A percentile compares a stretch with the other conserved stretches of the same genome.
Evolutionary conservation across 495 filamentous ascomycete species (phyloP).

Genomic region (Daldinia concentrica): DNA sequence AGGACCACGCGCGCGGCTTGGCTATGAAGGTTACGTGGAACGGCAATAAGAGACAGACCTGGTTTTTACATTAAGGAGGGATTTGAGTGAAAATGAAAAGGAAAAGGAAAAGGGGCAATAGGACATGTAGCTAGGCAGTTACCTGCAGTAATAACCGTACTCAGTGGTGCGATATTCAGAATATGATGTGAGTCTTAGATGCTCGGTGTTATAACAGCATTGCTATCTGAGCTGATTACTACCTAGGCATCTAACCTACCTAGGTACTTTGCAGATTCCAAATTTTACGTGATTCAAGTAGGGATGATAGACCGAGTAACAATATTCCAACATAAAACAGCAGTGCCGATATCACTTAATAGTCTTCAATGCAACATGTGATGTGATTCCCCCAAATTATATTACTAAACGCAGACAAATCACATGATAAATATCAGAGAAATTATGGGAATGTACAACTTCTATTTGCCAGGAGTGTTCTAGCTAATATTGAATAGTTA

Average conservation of each 20-base stretch:
- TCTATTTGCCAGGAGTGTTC: conserved; percentile 6
- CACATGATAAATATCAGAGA: not conserved
- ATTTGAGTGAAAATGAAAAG: not conserved
- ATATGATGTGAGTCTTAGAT: not conserved
- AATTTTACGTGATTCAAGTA: not conserved
- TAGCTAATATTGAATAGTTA: conserved; percentile 1
- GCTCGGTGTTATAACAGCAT: not conserved
- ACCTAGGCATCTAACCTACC: too few species aligned
- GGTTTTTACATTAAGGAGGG: conserved; percentile 50
- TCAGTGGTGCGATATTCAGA: not conserved
- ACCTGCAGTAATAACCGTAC: not conserved
- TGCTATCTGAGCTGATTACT: not conserved
- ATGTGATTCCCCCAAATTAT: not conserved
- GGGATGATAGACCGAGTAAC: not conserved
- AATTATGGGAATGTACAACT: conserved; percentile 9
- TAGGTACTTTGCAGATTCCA: not conserved
- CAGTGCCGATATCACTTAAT: not conserved
- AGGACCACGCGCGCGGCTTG: conserved; percentile 60
- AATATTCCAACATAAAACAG: not conserved
- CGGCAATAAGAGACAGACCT: conserved; percentile 53
- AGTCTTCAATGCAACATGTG: not conserved
- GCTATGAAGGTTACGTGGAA: conserved; percentile 57
- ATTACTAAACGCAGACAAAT: not conserved
- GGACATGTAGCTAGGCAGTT: not conserved
- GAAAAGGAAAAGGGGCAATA: not conserved